phyloP scores from a whole-genome alignment of 2,329 filamentous ascomycete genomes.

The Aureobasidium sp. region DNA sequence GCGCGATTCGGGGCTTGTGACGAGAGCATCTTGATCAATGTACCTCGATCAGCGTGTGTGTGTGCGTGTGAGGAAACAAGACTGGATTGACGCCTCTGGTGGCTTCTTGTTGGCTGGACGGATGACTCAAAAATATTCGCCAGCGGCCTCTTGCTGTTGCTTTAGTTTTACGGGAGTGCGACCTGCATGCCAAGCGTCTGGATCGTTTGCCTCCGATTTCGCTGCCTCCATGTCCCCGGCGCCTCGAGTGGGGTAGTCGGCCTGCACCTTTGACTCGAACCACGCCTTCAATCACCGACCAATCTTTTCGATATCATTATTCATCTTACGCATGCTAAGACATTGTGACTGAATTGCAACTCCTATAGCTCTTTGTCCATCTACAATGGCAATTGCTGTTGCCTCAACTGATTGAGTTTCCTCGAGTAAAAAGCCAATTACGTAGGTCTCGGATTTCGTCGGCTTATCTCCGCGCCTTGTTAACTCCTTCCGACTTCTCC shows the following conservation, averaged over 20 bases:
- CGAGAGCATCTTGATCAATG: constrained; percentile 22
- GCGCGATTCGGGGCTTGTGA: constrained; percentile 27
- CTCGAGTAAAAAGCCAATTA: not conserved
- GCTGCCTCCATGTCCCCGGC: not conserved
- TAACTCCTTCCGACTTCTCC: not conserved
- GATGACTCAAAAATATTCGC: constrained; percentile 9
- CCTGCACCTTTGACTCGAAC: not conserved
- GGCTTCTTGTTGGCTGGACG: not conserved
- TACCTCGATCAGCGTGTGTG: not conserved
- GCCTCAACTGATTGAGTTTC: not conserved
- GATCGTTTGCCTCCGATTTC: not conserved
- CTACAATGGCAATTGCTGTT: not conserved
- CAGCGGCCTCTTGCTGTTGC: not conserved
- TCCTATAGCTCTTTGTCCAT: not conserved
- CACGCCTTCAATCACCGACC: too few species aligned
- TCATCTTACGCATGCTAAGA: not conserved
- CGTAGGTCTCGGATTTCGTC: not conserved
- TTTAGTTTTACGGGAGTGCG: not conserved
- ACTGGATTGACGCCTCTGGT: not conserved
- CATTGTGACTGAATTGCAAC: too few species aligned
- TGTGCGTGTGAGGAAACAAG: not conserved
- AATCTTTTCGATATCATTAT: not conserved
- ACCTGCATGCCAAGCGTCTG: constrained; percentile 6
- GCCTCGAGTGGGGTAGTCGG: not conserved
- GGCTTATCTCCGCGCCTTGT: not conserved